Percentiles rank a stretch among this genome's conserved stretches.
Conservation (phyloP, 2,329 filamentous ascomycete genomes). For the Mariannaea elegans region DNA sequence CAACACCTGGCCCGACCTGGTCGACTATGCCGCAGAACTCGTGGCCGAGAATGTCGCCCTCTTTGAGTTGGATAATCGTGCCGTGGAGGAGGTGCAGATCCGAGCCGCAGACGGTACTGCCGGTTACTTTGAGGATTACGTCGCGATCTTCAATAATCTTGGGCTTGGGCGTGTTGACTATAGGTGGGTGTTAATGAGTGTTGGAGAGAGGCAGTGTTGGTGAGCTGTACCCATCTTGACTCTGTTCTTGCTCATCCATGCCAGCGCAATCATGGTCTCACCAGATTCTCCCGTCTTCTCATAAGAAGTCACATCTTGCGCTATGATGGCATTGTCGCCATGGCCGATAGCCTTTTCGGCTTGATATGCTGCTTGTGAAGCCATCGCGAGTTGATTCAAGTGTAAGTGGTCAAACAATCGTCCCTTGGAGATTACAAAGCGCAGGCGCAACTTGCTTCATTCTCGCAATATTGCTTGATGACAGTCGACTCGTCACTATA, state of each 20-base stretch:
- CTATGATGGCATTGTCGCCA: conserved; percentile 68
- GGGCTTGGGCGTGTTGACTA: conserved; percentile 74
- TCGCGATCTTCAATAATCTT: conserved; percentile 77
- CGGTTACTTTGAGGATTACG: conserved; percentile 81
- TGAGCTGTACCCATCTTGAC: conserved; percentile 69
- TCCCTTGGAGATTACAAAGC: not conserved
- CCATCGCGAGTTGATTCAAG: conserved; percentile 21
- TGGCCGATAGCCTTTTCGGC: conserved; percentile 76
- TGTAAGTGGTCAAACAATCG: no score
- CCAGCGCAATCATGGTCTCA: conserved; percentile 80
- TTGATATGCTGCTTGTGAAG: conserved; percentile 70
- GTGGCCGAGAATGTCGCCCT: conserved; percentile 74
- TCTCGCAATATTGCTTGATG: no score
- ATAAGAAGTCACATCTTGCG: conserved; percentile 72
- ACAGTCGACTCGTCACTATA: no score
- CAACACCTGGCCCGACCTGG: conserved; percentile 63
- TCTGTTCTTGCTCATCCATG: conserved; percentile 83
- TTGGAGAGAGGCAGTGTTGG: no score
- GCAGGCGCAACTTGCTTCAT: no score
- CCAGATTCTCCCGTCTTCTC: conserved; percentile 60
- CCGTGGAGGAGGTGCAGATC: conserved; percentile 68
- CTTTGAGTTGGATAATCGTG: conserved; percentile 64
- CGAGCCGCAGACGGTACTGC: conserved; percentile 66
- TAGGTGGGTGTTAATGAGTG: not conserved
- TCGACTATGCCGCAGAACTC: conserved; percentile 68